Base-by-base conservation (phyloP, 352 stramenopile species). In the Phytopythium sindhum region DNA sequence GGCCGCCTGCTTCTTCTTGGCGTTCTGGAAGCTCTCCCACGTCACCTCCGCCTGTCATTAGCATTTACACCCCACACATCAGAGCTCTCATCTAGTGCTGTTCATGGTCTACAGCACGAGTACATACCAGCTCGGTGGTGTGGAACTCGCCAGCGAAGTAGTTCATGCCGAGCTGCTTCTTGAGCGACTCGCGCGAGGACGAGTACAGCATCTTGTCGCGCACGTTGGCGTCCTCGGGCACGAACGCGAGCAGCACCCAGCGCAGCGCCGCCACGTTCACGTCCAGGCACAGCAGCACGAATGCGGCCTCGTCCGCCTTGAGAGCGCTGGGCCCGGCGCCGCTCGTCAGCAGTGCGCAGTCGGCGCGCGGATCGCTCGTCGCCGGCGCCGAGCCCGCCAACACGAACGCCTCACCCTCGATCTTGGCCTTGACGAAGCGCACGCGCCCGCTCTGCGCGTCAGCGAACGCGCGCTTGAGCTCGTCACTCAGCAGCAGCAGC, bases 131-230 rank as follows among this genome's bases (percentile, higher is more conserved):
- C 48, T 95, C 83, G 4, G 87, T 97, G 17, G 88, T 88, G 67
- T 96, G 87, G 63, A 96, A 94, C 60, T 97, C 90, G 62, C 86
- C 88, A 10, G 90, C 75, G 71, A 97, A 97, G 72, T 96, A 96
- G 58, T 93, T 93, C n/a, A 90, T 67, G 15, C 90, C 90, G 57
- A 97, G 79, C 58, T 95, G 86, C 66, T 95, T 93, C 72, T 96
- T 95, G 50, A 97, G 73, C 75, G 88, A 95, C 35, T 96, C 87
- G 47, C 90, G 86, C 55, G 90, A 94, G 48, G 88, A 96, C 65
- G 90, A 96, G 77, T 97, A 97, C 31, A 97, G 74, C 90, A 97
- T 97, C 66, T 93, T 93, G 65, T 97, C 89, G 29, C 89, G 83
- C 56, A 95, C 90, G 45, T 73, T 88, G 51, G 88, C 82, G 29